Conservation (phyloP, 1,284 basidiomycete genomes). For the Ganoderma boninense region DNA sequence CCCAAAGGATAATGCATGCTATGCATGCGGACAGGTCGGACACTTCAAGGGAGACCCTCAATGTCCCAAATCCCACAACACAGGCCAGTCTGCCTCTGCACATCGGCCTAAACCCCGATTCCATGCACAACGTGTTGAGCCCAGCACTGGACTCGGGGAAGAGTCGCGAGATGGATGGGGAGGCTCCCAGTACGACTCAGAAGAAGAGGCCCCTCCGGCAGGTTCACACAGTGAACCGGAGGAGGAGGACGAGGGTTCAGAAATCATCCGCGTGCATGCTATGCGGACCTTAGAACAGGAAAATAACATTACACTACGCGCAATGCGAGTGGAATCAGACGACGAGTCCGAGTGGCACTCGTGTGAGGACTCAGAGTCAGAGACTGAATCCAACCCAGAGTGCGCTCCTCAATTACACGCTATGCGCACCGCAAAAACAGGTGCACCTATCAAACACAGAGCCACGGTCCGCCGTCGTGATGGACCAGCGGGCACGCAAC, state of each 20-base stretch:
- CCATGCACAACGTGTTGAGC: constrained; percentile 6
- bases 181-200: constrained; percentile 12
- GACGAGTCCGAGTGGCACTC: not conserved
- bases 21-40: constrained; percentile 10
- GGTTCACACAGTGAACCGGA: not conserved
- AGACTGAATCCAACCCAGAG: not conserved
- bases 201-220: not conserved
- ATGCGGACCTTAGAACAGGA: not conserved
- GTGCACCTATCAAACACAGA: not conserved
- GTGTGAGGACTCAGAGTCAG: not conserved
- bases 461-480: not conserved
- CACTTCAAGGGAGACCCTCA: constrained; percentile 14
- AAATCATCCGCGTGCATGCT: not conserved
- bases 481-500: not conserved
- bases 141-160: not conserved
- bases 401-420: not conserved
- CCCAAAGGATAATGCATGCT: constrained; percentile 1
- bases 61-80: constrained; percentile 8
- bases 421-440: not conserved
- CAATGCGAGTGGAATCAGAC: not conserved
- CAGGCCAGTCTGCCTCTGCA: not conserved
- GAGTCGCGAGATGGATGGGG: constrained; percentile 1
- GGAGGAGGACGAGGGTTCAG: too few species aligned
- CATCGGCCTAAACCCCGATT: not conserved
- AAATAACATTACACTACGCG: not conserved